Evolutionary conservation across 2,329 filamentous ascomycete species (phyloP).

Genomic region (Trichoderma hamatum): DNA sequence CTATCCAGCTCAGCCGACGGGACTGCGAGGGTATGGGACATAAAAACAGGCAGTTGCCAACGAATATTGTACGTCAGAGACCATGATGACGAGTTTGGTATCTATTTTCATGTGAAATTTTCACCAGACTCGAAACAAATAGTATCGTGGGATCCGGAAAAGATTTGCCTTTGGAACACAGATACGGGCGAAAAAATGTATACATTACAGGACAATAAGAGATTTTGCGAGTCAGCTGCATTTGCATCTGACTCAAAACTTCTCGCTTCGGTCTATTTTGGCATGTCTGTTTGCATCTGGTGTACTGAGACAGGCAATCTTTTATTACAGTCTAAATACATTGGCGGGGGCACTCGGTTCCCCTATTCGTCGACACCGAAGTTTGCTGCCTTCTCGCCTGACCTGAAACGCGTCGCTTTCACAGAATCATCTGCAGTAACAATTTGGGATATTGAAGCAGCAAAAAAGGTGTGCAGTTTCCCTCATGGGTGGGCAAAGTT

Average conservation of each 20-base stretch:
- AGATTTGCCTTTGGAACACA: background rate
- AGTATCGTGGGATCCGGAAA: background rate
- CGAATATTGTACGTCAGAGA: background rate
- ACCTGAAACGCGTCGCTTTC: background rate
- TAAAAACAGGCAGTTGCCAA: background rate
- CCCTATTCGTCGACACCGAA: too few relatives aligned
- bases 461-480: background rate
- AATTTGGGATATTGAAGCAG: background rate
- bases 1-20: background rate
- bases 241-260: background rate
- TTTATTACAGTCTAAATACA: background rate
- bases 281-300: background rate
- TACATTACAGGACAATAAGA: background rate
- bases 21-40: background rate
- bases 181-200: background rate
- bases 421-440: background rate
- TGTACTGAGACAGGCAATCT: background rate
- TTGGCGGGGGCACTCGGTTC: too few relatives aligned
- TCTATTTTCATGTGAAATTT: background rate
- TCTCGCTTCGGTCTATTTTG: background rate
- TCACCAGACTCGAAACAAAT: background rate
- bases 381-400: background rate
- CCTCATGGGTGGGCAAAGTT: accelerated
- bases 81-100: too few relatives aligned
- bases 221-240: background rate